Evolutionary conservation across 495 filamentous ascomycete genomes (phyloP).

Genomic region (Aspergillus funiculosus): DNA sequence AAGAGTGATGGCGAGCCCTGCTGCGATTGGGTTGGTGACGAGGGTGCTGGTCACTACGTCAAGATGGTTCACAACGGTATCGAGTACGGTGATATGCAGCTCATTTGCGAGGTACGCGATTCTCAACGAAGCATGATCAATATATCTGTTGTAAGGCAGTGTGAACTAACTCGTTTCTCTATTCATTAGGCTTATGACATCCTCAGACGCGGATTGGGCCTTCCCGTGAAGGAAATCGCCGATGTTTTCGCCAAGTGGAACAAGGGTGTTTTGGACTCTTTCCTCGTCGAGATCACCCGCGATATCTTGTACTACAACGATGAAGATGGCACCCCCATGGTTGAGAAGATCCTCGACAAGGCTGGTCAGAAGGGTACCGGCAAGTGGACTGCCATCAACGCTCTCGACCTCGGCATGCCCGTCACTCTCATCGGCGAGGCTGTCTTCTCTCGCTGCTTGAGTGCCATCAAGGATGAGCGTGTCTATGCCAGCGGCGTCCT

Average conservation of each 20-base stretch:
- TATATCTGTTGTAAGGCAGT: neutral
- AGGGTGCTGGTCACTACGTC: constrained; percentile 98
- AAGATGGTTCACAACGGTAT: constrained; percentile 99
- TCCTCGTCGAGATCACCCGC: constrained; percentile 98
- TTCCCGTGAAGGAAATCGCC: constrained; percentile 85
- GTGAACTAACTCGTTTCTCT: neutral
- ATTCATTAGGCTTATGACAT: constrained; percentile 85
- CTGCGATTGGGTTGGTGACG: constrained; percentile 99
- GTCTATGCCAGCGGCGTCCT: constrained; percentile 73
- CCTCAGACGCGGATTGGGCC: constrained; percentile 90
- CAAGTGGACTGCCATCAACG: constrained; percentile 99
- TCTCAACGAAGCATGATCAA: constrained; percentile 1
- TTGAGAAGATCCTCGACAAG: constrained; percentile 98
- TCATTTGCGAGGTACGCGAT: constrained; percentile 83
- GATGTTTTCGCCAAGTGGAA: constrained; percentile 96
- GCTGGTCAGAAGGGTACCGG: constrained; percentile 99
- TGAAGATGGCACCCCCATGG: constrained; percentile 79
- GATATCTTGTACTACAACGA: constrained; percentile 97
- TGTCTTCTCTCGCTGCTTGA: constrained; percentile 91
- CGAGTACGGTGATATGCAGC: constrained; percentile 99
- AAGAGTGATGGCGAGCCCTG: constrained; percentile 95
- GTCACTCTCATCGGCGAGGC: constrained; percentile 97
- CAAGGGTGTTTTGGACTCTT: constrained; percentile 95
- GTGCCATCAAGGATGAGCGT: constrained; percentile 91
- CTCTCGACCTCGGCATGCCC: constrained; percentile 96